These are phyloP conservation scores for Nakazawaea populi DNA, from an alignment of 805 yeast genomes.

Conservation along the genomic window DNA sequence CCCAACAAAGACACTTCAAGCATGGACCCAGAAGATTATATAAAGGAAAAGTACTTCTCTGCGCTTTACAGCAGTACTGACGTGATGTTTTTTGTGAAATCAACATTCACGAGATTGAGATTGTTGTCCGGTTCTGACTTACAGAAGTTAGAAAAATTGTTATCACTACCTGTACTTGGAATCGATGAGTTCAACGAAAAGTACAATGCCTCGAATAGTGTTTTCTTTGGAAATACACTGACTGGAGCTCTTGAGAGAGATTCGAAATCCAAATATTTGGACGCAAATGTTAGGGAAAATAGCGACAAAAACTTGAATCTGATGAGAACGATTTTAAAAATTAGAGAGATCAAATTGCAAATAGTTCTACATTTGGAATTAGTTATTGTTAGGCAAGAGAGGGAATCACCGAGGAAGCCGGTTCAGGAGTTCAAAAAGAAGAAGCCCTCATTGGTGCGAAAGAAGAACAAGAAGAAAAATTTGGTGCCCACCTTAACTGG, in stretches of 20 bases:
- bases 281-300: background rate
- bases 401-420: background rate
- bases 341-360: conserved; percentile 10
- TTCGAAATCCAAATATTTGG: background rate
- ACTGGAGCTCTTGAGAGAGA: no score
- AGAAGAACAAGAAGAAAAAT: conserved; percentile 6
- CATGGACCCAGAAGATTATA: conserved; percentile 3
- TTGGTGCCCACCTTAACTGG: conserved; percentile 10
- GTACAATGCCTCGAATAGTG: background rate
- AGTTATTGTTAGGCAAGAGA: background rate
- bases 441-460: conserved; percentile 10
- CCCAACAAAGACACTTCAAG: background rate
- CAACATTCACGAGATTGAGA: conserved; percentile 8
- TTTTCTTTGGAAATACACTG: background rate
- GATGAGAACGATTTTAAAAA: conserved; percentile 2
- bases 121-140: background rate
- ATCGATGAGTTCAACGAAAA: conserved; percentile 4
- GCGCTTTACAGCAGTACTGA: conserved; percentile 8
- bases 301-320: background rate
- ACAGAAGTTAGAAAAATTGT: background rate
- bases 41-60: conserved; percentile 2
- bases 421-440: background rate
- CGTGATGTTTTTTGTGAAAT: conserved; percentile 11
- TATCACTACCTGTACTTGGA: background rate
- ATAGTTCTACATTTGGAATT: conserved; percentile 7